Conservation (phyloP, 495 filamentous ascomycete species). For the Tuber aestivum region DNA sequence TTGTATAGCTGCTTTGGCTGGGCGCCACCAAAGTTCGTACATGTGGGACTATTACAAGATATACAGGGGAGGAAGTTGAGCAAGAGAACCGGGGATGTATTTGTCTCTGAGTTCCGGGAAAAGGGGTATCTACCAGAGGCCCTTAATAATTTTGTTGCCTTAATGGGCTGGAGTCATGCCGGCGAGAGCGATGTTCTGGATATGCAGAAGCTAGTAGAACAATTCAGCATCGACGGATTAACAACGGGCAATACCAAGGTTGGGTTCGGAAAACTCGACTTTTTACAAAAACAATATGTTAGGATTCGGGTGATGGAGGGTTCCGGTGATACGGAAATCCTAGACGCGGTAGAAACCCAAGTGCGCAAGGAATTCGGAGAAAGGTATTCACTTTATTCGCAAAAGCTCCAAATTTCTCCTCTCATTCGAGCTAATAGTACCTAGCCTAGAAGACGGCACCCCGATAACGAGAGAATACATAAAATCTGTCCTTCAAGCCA, state of each 20-base stretch:
- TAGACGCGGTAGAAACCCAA: slow-evolving; percentile 41
- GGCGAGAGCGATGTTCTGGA: slow-evolving; percentile 61
- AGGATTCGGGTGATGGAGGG: slow-evolving; percentile 38
- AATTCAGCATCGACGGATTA: slow-evolving; percentile 70
- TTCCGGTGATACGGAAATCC: slow-evolving; percentile 31
- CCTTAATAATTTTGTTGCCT: slow-evolving; percentile 73
- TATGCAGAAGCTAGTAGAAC: slow-evolving; percentile 58
- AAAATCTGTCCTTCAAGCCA: slow-evolving; percentile 52
- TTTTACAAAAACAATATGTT: slow-evolving; percentile 70
- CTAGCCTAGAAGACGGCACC: slow-evolving; percentile 24
- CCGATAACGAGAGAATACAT: slow-evolving; percentile 45
- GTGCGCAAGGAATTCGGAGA: slow-evolving; percentile 39
- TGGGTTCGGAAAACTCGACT: slow-evolving; percentile 69
- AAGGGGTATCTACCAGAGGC: slow-evolving; percentile 65
- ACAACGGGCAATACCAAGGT: slow-evolving; percentile 86
- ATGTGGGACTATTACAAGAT: slow-evolving; percentile 81
- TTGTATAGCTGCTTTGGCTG: slow-evolving; percentile 87
- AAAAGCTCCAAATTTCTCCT: slow-evolving; percentile 12
- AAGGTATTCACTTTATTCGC: slow-evolving; percentile 26
- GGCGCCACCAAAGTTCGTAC: slow-evolving; percentile 74
- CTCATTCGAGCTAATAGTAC: slow-evolving; percentile 13
- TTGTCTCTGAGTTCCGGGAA: slow-evolving; percentile 63
- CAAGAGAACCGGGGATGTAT: slow-evolving; percentile 71
- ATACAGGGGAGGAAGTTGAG: slow-evolving; percentile 73
- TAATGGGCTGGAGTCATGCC: slow-evolving; percentile 79